phyloP scores from a whole-genome alignment of 2,329 filamentous ascomycete genomes.

The Alternaria sp. region DNA sequence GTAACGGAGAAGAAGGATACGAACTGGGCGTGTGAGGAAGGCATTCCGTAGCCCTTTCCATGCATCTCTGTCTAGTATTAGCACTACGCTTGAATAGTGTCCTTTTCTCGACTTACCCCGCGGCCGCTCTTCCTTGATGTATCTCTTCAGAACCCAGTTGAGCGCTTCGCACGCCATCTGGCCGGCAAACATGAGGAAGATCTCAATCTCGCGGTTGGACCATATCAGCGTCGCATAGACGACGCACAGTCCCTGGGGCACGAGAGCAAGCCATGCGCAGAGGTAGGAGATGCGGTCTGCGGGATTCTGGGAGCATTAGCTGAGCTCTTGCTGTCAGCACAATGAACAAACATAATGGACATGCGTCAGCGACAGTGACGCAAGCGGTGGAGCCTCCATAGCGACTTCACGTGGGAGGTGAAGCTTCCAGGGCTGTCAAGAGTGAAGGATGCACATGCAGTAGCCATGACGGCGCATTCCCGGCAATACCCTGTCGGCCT shows the following conservation, averaged over 20 bases:
- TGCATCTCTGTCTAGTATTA: constrained; percentile 66
- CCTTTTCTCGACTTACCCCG: constrained; percentile 63
- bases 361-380: constrained; percentile 92
- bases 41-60: constrained; percentile 97
- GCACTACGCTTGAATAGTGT: not conserved
- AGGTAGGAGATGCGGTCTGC: constrained; percentile 82
- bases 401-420: constrained; percentile 11
- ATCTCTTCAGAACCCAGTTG: constrained; percentile 88
- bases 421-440: constrained; percentile 8
- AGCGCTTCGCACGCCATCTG: constrained; percentile 91
- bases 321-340: constrained; percentile 9
- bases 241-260: constrained; percentile 90
- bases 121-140: constrained; percentile 92
- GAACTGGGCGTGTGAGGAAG: constrained; percentile 93
- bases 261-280: constrained; percentile 92
- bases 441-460: constrained; percentile 10
- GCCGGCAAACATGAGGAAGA: constrained; percentile 87
- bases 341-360: constrained; percentile 83
- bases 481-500: constrained; percentile 12
- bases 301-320: constrained; percentile 72
- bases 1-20: constrained; percentile 90
- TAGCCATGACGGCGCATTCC: constrained; percentile 6
- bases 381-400: constrained; percentile 68
- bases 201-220: constrained; percentile 89
- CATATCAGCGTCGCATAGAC: constrained; percentile 90